Evolutionary conservation across 768 basidiomycete genomes (phyloP).

Genomic region (Lenzites betulinus): DNA sequence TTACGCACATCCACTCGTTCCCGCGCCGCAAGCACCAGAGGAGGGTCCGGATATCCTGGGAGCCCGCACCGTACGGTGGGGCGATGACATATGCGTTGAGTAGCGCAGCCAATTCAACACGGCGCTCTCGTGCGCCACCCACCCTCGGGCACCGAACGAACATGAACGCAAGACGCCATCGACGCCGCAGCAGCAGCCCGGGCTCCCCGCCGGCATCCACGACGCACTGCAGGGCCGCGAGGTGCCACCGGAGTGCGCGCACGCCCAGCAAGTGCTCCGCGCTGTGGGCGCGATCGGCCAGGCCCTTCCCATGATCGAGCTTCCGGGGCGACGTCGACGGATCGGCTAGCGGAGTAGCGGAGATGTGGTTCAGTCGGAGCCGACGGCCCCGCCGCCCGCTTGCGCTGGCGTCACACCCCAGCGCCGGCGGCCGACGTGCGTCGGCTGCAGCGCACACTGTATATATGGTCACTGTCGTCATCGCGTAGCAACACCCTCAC

Average conservation of each 20-base stretch:
- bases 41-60: background rate
- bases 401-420: too few species aligned
- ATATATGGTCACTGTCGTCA: too few species aligned
- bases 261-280: background rate
- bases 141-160: background rate
- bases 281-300: slow-evolving; percentile 6
- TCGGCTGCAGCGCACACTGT: background rate
- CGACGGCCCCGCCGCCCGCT: background rate
- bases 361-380: slow-evolving; percentile 15
- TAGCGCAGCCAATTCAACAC: background rate
- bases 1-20: background rate
- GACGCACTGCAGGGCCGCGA: background rate
- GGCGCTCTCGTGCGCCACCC: background rate
- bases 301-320: slow-evolving; percentile 13
- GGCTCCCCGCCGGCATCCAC: too few species aligned
- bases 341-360: slow-evolving; percentile 17
- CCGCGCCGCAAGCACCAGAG: background rate
- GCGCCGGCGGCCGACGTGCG: too few species aligned
- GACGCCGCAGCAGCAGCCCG: too few species aligned
- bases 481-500: background rate
- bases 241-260: background rate
- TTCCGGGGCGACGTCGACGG: slow-evolving; percentile 5
- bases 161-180: background rate
- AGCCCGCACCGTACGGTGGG: background rate
- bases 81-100: background rate